A percentile compares a stretch with the other conserved stretches of the same genome.
phyloP scores from a whole-genome alignment of 2,329 filamentous ascomycete genomes.

The Ustulina deusta region DNA sequence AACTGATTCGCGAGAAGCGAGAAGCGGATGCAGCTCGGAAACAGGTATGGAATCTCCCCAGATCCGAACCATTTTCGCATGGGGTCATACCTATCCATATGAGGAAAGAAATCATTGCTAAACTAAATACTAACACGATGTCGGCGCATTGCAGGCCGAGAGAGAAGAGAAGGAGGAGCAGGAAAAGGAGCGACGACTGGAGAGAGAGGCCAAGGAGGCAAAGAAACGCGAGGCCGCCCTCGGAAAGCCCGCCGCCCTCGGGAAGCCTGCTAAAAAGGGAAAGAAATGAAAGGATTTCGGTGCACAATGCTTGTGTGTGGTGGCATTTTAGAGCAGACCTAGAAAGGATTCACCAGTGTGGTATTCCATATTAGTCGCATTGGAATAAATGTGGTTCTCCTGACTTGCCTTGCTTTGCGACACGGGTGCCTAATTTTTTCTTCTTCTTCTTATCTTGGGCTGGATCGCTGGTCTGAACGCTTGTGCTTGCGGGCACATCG shows the following conservation, averaged over 20 bases:
- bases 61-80: not conserved
- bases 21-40: slow-evolving; percentile 86
- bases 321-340: slow-evolving; percentile 2
- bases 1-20: slow-evolving; percentile 84
- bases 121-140: slow-evolving; percentile 42
- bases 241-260: slow-evolving; percentile 59
- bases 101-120: not conserved
- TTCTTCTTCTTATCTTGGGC: not conserved
- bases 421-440: not conserved
- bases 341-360: slow-evolving; percentile 2
- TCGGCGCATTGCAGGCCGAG: slow-evolving; percentile 61
- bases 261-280: slow-evolving; percentile 58
- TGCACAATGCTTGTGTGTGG: not conserved
- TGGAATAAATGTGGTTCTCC: not conserved
- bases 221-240: slow-evolving; percentile 67
- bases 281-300: slow-evolving; percentile 53
- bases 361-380: slow-evolving; percentile 4
- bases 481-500: not conserved
- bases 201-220: slow-evolving; percentile 67
- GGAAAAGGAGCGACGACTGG: slow-evolving; percentile 61
- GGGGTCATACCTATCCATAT: not conserved
- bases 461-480: not conserved
- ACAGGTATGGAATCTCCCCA: slow-evolving; percentile 68
- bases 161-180: slow-evolving; percentile 67
- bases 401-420: not conserved